These are phyloP conservation scores for Chenopodium suecicum DNA, from an alignment of 148 eudicot genomes.

Conservation along the genomic window DNA sequence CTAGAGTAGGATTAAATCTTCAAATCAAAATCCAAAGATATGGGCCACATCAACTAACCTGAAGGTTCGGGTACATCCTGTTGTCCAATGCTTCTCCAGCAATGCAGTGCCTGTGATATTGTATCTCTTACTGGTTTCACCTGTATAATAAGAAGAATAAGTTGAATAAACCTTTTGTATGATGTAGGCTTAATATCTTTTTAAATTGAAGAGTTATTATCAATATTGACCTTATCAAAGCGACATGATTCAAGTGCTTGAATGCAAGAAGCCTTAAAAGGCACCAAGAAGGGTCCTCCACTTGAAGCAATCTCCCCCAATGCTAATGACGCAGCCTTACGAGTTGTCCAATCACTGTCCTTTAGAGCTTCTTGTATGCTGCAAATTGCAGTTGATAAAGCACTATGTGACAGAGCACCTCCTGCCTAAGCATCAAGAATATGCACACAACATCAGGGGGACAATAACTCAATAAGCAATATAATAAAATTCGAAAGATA, in stretches of 20 bases:
- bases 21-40: neutral
- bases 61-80: conserved; percentile 53
- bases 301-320: conserved; percentile 70
- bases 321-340: conserved; percentile 78
- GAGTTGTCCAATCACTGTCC: conserved; percentile 76
- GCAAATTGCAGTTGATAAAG: conserved; percentile 58
- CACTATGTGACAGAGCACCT: conserved; percentile 63
- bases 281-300: conserved; percentile 54
- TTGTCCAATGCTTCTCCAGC: conserved; percentile 67
- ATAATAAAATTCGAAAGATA: neutral
- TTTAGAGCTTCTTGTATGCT: conserved; percentile 83
- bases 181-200: neutral
- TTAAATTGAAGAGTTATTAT: neutral
- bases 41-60: conserved; percentile 30
- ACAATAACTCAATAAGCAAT: neutral
- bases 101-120: conserved; percentile 60
- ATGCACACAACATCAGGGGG: conserved; percentile 7
- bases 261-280: conserved; percentile 63
- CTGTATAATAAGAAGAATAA: conserved; percentile 36
- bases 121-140: conserved; percentile 90
- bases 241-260: conserved; percentile 82
- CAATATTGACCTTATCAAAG: conserved; percentile 68
- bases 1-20: neutral
- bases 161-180: neutral
- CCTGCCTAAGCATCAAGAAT: conserved; percentile 60